A percentile compares a stretch with the other conserved stretches of the same genome.
Conservation (phyloP, 805 yeast species). For the Barnettozyma botsteinii region DNA sequence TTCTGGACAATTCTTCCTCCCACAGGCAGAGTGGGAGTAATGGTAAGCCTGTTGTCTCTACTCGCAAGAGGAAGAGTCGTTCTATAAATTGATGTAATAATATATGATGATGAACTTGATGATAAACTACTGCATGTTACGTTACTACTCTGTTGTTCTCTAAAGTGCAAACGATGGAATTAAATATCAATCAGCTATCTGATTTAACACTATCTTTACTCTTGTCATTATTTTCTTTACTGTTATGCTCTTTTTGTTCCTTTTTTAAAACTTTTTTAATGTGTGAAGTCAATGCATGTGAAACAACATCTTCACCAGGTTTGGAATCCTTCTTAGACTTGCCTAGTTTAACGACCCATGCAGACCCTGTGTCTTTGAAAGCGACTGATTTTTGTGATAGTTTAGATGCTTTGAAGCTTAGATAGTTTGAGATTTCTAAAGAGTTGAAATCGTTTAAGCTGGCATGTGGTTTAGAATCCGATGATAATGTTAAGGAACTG, state of each 20-base stretch:
- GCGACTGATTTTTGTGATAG: not conserved
- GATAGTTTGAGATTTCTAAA: not conserved
- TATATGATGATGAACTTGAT: too few relatives aligned
- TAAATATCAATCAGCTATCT: too few relatives aligned
- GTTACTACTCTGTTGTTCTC: too few relatives aligned
- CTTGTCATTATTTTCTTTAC: not conserved
- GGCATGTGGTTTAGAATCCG: not conserved
- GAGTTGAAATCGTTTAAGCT: conserved; percentile 3
- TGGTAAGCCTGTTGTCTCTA: too few relatives aligned
- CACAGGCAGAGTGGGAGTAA: too few relatives aligned
- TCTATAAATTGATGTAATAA: too few relatives aligned
- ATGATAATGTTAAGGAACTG: too few relatives aligned
- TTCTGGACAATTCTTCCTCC: too few relatives aligned
- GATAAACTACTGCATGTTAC: too few relatives aligned
- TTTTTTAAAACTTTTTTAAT: conserved; percentile 2
- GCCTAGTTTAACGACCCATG: conserved; percentile 7
- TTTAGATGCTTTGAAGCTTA: not conserved
- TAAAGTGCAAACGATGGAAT: too few relatives aligned
- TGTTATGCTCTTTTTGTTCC: not conserved
- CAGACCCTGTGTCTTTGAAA: conserved; percentile 8
- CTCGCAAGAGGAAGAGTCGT: too few relatives aligned
- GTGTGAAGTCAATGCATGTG: not conserved
- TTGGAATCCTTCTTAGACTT: conserved; percentile 2
- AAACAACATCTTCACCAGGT: conserved; percentile 5
- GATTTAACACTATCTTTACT: not conserved